phyloP scores from a whole-genome alignment of 768 basidiomycete genomes.

The Dentipellis fragilis region DNA sequence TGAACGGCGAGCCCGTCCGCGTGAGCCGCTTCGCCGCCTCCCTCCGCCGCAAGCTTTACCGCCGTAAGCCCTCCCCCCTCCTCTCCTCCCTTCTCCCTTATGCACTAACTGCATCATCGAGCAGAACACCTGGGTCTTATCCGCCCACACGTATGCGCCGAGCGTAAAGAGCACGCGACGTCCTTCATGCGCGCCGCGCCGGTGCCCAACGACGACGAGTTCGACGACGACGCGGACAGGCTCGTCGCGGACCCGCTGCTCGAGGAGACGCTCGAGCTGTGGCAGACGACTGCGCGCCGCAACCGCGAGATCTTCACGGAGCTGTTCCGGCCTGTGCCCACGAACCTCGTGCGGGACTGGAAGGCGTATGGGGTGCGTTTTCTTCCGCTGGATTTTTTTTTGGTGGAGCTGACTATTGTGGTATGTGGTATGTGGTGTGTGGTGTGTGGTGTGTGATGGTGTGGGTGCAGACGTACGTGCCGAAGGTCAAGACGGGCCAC shows the following conservation, averaged over 20 bases:
- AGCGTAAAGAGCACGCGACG: conserved; percentile 30
- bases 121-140: conserved; percentile 85
- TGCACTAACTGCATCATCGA: conserved; percentile 1
- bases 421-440: neutral
- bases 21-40: conserved; percentile 78
- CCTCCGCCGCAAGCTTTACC: conserved; percentile 74
- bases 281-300: conserved; percentile 60
- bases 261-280: conserved; percentile 46
- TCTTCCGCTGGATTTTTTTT: conserved; percentile 13
- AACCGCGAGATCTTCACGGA: conserved; percentile 85
- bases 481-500: conserved; percentile 74
- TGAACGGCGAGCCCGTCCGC: conserved; percentile 68
- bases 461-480: conserved; percentile 55
- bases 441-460: neutral
- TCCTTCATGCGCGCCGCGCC: conserved; percentile 79
- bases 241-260: conserved; percentile 73
- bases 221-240: conserved; percentile 41
- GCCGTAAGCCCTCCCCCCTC: conserved; percentile 35
- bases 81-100: neutral
- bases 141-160: conserved; percentile 48
- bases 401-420: neutral
- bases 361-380: conserved; percentile 59
- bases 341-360: conserved; percentile 75
- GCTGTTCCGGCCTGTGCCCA: conserved; percentile 79
- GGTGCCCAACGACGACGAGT: conserved; percentile 57